phyloP scores from a whole-genome alignment of 345 rosid genomes.

The Salix dunnii region DNA sequence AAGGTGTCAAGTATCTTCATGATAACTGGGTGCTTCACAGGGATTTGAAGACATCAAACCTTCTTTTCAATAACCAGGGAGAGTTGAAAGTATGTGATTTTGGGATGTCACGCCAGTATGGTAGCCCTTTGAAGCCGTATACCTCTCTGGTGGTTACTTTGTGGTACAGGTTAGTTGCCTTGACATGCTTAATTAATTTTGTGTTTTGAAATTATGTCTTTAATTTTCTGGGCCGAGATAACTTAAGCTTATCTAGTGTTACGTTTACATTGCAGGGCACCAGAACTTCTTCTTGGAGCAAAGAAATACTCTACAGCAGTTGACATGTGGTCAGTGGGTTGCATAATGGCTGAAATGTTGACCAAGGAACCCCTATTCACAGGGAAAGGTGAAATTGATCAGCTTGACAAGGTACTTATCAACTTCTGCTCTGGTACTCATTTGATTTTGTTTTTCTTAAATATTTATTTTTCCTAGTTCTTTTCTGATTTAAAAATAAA shows the following conservation, averaged over 20 bases:
- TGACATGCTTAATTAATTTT: not conserved
- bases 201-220: not conserved
- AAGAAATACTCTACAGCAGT: slow-evolving; percentile 76
- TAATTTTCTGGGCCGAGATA: not conserved
- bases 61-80: slow-evolving; percentile 72
- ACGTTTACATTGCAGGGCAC: slow-evolving; percentile 55
- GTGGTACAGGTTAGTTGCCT: slow-evolving; percentile 70
- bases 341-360: slow-evolving; percentile 88
- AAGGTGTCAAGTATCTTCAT: slow-evolving; percentile 77
- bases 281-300: slow-evolving; percentile 77
- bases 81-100: slow-evolving; percentile 81
- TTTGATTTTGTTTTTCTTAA: not conserved
- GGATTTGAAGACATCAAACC: slow-evolving; percentile 86
- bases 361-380: slow-evolving; percentile 64
- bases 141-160: slow-evolving; percentile 72
- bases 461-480: not conserved
- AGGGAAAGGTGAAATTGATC: slow-evolving; percentile 70
- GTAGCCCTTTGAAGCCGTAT: slow-evolving; percentile 80
- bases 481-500: not conserved
- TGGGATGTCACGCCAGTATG: slow-evolving; percentile 83
- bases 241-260: slow-evolving; percentile 6
- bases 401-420: slow-evolving; percentile 58
- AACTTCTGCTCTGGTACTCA: not conserved
- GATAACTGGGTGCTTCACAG: slow-evolving; percentile 92
- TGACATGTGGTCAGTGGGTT: slow-evolving; percentile 96